Evolutionary conservation across 2,329 filamentous ascomycete genomes (phyloP).

Genomic region (Fusarium goolgardi): DNA sequence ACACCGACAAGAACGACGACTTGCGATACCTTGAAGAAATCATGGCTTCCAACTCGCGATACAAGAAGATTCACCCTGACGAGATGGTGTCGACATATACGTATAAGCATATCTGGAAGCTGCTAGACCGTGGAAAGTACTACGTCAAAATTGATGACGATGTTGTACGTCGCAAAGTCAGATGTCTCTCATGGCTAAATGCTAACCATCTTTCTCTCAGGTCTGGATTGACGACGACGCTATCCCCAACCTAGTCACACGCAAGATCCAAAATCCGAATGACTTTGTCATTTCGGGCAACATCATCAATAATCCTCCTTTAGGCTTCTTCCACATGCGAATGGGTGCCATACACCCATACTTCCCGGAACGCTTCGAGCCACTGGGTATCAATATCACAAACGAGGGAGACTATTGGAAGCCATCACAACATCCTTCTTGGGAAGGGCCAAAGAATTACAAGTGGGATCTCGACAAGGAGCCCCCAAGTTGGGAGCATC

Average conservation of each 20-base stretch:
- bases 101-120: constrained; percentile 35
- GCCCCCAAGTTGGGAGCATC: neutral
- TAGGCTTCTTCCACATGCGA: constrained; percentile 37
- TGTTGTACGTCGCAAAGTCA: constrained; percentile 9
- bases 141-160: constrained; percentile 43
- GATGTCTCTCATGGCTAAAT: constrained; percentile 2
- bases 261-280: constrained; percentile 27
- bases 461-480: constrained; percentile 20
- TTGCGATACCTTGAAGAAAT: constrained; percentile 34
- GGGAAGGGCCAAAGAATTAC: constrained; percentile 23
- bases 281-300: constrained; percentile 37
- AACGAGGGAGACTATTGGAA: constrained; percentile 30
- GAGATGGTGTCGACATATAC: constrained; percentile 22
- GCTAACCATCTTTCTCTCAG: constrained; percentile 12
- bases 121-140: constrained; percentile 37
- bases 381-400: neutral
- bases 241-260: constrained; percentile 29
- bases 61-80: constrained; percentile 30
- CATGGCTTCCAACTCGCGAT: constrained; percentile 29
- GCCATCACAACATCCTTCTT: constrained; percentile 24
- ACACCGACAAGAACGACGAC: constrained; percentile 19
- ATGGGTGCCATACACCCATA: constrained; percentile 39
- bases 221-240: constrained; percentile 38
- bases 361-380: constrained; percentile 20
- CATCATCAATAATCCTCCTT: constrained; percentile 39